These are phyloP conservation scores for Candida nonsorbophila DNA, from an alignment of 805 yeast species.

Conservation along the genomic window DNA sequence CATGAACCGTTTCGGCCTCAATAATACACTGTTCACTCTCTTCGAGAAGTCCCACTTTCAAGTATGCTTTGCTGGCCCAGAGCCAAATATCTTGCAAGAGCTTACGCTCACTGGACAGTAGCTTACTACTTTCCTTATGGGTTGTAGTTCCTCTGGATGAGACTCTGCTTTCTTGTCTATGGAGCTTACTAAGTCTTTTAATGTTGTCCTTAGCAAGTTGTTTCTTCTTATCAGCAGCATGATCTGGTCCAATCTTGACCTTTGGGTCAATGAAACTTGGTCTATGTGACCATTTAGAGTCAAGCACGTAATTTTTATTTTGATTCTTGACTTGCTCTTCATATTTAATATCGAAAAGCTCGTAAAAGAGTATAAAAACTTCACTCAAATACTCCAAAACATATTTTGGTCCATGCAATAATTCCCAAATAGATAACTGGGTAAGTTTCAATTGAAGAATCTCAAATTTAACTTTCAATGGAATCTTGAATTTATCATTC, in stretches of 20 bases:
- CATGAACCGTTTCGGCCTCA: constrained; percentile 56
- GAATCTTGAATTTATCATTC: constrained; percentile 18
- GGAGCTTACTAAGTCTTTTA: constrained; percentile 11
- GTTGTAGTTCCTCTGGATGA: constrained; percentile 3
- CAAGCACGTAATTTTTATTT: constrained; percentile 5
- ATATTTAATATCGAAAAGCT: constrained; percentile 35
- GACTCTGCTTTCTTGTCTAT: neutral
- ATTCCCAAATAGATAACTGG: constrained; percentile 64
- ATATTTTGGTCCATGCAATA: constrained; percentile 48
- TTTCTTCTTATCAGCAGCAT: constrained; percentile 6
- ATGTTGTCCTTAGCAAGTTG: constrained; percentile 16
- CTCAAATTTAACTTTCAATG: constrained; percentile 36
- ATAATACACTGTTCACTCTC: constrained; percentile 70
- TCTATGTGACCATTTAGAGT: constrained; percentile 32
- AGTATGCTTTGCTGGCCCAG: constrained; percentile 62
- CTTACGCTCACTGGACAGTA: constrained; percentile 19
- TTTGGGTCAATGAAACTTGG: constrained; percentile 37
- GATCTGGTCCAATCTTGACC: constrained; percentile 3
- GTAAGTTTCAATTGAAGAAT: constrained; percentile 69
- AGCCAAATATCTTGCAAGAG: constrained; percentile 67
- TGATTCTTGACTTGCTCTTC: constrained; percentile 7
- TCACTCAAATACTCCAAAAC: constrained; percentile 64
- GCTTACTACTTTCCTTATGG: constrained; percentile 1
- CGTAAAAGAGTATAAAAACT: constrained; percentile 54
- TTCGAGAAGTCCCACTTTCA: constrained; percentile 43